Conservation (phyloP, 2,329 filamentous ascomycete species). For the Chrysosporium keratinophilum region DNA sequence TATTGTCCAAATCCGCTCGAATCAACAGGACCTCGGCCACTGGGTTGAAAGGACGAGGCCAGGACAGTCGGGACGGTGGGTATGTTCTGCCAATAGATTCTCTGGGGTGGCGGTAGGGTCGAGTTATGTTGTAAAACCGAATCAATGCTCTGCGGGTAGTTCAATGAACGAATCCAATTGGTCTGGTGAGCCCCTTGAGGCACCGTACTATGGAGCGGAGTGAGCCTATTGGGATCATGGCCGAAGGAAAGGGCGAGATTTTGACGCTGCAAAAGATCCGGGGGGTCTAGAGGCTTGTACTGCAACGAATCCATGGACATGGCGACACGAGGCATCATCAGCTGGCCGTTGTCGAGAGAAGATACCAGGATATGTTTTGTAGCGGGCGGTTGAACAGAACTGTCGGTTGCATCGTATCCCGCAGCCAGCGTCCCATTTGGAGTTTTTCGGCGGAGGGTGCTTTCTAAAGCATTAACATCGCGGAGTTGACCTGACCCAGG, state of each 20-base stretch:
- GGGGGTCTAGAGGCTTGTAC: conserved; percentile 21
- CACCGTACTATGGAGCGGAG: conserved; percentile 18
- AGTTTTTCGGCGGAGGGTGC: conserved; percentile 81
- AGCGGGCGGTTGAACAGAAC: conserved; percentile 62
- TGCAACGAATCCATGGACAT: conserved; percentile 28
- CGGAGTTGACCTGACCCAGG: conserved; percentile 17
- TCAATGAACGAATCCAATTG: conserved; percentile 36
- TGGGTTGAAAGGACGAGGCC: conserved; percentile 40
- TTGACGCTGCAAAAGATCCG: conserved; percentile 24
- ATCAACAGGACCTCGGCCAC: conserved; percentile 48
- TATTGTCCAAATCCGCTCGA: conserved; percentile 48
- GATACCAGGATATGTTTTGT: conserved; percentile 75
- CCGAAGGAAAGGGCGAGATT: conserved; percentile 34
- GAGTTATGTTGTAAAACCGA: conserved; percentile 52
- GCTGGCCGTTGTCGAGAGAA: conserved; percentile 37
- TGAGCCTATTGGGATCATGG: conserved; percentile 23
- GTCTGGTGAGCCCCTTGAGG: conserved; percentile 27
- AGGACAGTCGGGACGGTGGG: conserved; percentile 49
- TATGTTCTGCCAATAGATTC: conserved; percentile 36
- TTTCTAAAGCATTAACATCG: conserved; percentile 42
- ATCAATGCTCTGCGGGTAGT: conserved; percentile 46
- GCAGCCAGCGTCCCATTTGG: conserved; percentile 87
- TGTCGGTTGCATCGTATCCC: conserved; percentile 79
- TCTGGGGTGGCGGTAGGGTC: conserved; percentile 31
- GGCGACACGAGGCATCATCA: conserved; percentile 25